These are phyloP conservation scores for Colletotrichum limetticola DNA, from an alignment of 2,329 filamentous ascomycete genomes.

Conservation along the genomic window DNA sequence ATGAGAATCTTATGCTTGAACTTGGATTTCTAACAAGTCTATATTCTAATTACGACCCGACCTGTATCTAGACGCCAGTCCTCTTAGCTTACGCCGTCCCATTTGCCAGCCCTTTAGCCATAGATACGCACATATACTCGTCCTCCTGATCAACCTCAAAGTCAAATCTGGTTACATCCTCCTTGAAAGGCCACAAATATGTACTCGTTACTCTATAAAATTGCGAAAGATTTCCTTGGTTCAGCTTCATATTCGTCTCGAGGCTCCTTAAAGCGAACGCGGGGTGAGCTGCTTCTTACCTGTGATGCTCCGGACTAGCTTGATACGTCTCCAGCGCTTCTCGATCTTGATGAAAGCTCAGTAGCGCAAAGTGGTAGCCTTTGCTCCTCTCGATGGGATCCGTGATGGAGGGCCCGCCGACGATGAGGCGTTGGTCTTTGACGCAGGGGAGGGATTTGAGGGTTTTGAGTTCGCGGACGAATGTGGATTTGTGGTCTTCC, in stretches of 20 bases:
- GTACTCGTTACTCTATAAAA: constrained; percentile 51
- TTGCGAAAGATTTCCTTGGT: no score
- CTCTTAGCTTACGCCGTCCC: neutral
- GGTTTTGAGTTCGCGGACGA: constrained; percentile 58
- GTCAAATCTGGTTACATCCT: constrained; percentile 64
- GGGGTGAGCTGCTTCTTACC: constrained; percentile 42
- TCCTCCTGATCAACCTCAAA: constrained; percentile 60
- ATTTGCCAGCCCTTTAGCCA: constrained; percentile 22
- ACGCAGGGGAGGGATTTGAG: constrained; percentile 61
- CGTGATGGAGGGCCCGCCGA: constrained; percentile 64
- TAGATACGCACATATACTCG: constrained; percentile 28
- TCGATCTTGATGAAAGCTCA: constrained; percentile 61
- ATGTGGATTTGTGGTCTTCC: constrained; percentile 53
- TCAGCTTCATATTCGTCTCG: no score
- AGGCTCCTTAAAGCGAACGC: no score
- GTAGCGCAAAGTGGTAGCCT: constrained; percentile 60
- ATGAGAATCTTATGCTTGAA: neutral
- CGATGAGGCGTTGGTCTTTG: constrained; percentile 57
- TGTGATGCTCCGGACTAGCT: constrained; percentile 61
- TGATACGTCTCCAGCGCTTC: constrained; percentile 62
- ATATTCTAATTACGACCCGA: neutral
- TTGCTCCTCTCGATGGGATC: constrained; percentile 63
- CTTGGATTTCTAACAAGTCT: neutral
- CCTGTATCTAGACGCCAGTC: neutral
- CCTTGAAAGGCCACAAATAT: constrained; percentile 63